Evolutionary conservation across 1,139 yeast genomes (phyloP).

Genomic region (Candida freyschussii): DNA sequence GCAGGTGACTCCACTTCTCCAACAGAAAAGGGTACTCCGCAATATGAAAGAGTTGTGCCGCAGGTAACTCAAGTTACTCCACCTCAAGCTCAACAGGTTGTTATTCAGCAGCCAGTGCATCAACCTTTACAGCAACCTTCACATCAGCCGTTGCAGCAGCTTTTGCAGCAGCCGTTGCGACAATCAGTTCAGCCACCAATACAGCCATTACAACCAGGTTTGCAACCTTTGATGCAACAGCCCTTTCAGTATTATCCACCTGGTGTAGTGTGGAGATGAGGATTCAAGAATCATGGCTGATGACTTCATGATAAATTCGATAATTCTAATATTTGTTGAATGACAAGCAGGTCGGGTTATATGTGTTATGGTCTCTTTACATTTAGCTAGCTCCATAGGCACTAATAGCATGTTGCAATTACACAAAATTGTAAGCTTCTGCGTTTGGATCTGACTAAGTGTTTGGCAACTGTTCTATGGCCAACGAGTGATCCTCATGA

Average conservation of each 20-base stretch:
- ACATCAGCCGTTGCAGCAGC: conserved; percentile 5
- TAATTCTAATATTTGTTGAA: too few species aligned
- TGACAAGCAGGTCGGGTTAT: too few species aligned
- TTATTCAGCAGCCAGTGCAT: conserved; percentile 5
- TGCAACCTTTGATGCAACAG: conserved; percentile 7
- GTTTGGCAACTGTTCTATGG: too few species aligned
- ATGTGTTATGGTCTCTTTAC: too few species aligned
- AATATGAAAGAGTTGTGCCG: conserved; percentile 7
- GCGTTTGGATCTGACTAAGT: too few species aligned
- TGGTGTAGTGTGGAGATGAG: conserved; percentile 13
- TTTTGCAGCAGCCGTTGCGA: conserved; percentile 3
- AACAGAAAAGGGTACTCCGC: conserved; percentile 8
- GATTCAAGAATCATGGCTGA: too few species aligned
- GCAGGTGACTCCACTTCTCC: conserved; percentile 16
- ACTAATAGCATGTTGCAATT: too few species aligned
- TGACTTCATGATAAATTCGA: too few species aligned
- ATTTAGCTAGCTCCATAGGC: too few species aligned
- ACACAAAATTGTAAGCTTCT: too few species aligned
- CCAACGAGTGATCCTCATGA: too few species aligned
- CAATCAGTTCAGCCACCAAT: conserved; percentile 8
- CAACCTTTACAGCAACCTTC: conserved; percentile 4
- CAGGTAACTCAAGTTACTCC: conserved; percentile 5
- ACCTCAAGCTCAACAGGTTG: conserved; percentile 7
- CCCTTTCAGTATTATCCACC: conserved; percentile 11
- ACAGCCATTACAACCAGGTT: conserved; percentile 13